Percentiles rank a stretch among this genome's conserved stretches.
Conservation (phyloP, 345 rosid genomes). For the Ailanthus altissimus region DNA sequence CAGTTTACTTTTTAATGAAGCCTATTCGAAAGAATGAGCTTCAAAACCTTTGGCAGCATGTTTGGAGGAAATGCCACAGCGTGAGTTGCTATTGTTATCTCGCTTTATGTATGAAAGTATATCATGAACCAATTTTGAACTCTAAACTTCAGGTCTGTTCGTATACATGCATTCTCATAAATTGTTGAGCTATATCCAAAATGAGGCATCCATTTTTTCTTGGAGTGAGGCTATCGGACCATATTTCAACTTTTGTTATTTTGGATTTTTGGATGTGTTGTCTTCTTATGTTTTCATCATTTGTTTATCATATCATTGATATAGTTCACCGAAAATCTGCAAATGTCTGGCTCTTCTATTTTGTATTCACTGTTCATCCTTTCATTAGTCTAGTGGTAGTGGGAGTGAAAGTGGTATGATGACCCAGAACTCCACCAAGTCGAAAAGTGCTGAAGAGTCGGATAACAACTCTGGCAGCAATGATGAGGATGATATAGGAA, state of each 20-base stretch:
- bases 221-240: background rate
- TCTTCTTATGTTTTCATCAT: background rate
- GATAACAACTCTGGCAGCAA: slow-evolving; percentile 36
- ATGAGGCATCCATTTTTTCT: slow-evolving; percentile 2
- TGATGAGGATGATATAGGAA: slow-evolving; percentile 33
- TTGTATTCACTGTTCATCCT: slow-evolving; percentile 31
- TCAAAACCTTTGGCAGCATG: slow-evolving; percentile 64
- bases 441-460: slow-evolving; percentile 26
- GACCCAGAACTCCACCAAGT: slow-evolving; percentile 30
- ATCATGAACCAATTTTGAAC: slow-evolving; percentile 22
- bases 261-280: background rate
- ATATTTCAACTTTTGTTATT: slow-evolving; percentile 10
- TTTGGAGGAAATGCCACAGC: slow-evolving; percentile 61
- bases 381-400: slow-evolving; percentile 37
- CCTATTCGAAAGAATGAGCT: slow-evolving; percentile 67
- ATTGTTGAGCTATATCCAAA: slow-evolving; percentile 11
- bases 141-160: slow-evolving; percentile 26
- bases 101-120: slow-evolving; percentile 22
- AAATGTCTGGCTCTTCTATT: slow-evolving; percentile 12
- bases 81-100: slow-evolving; percentile 40
- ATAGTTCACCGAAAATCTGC: slow-evolving; percentile 8
- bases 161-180: slow-evolving; percentile 8
- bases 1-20: slow-evolving; percentile 56
- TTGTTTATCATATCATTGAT: slow-evolving; percentile 10
- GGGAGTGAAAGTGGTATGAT: slow-evolving; percentile 36